Evolutionary conservation across 1,139 yeast species (phyloP), one percentile per base, ranked within the genome.

Genomic region (Kurtzmaniella quercitrusa): DNA sequence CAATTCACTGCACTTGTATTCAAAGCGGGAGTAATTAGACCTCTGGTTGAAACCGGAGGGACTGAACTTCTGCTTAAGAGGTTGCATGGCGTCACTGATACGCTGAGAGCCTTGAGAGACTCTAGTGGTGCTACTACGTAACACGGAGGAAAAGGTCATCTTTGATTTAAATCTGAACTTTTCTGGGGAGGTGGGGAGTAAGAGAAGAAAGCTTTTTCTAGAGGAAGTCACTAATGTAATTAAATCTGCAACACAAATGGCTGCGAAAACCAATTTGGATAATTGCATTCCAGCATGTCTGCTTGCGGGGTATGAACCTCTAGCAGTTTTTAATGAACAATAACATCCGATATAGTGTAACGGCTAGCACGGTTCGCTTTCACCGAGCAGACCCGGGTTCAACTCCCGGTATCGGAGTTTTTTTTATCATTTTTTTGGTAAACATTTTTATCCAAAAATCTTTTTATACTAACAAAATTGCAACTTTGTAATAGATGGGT

Each of bases 381-480:
- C 84, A 79, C 84, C 82, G 84, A 76, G 84, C 84, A 79, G 73
- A 76, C 82, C 84, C 80, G 84, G 84, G 84, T 80, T 80, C 84
- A 82, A 80, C 82, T 79, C 85, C 85, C 84, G 80, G 84, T 74
- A 78, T 78, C 83, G 85, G 84, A 80, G 76, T 45, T 46, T 48
- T 43, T 50, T 63, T 66, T 65, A 62, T 15, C 12, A 19, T 5
- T 20, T 21, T 11, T 21, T 18, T 39, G 28, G 15, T 35, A n/a
- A 35, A 12, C 8, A 30, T 30, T 6, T 30, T 16, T 35, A 16
- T 19, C 18, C 32, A 33, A 18, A 16, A 12, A 22, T 7, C 11
- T 7, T 22, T 7, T 22, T 22, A n/a, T n/a, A n/a, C n/a, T n/a
- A n/a, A n/a, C n/a, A n/a, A n/a, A n/a, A n/a, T n/a, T n/a, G n/a